phyloP scores from a whole-genome alignment of 805 yeast genomes.

The Blastobotrys parvus region DNA sequence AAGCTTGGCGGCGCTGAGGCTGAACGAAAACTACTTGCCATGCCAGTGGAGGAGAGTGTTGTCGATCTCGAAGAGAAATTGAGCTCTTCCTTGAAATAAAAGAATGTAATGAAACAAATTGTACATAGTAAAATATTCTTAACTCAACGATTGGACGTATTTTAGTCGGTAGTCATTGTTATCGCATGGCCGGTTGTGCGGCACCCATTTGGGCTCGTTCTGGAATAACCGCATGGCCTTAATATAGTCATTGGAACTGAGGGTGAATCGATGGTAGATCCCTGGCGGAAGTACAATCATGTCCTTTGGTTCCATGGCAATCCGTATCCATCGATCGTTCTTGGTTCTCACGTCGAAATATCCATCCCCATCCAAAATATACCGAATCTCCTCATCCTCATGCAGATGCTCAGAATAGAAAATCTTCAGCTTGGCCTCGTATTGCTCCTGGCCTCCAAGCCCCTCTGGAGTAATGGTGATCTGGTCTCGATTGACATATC shows the following conservation, averaged over 20 bases:
- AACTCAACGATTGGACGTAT: too few relatives aligned
- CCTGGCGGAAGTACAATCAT: constrained; percentile 71
- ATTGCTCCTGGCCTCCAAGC: constrained; percentile 56
- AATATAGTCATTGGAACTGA: constrained; percentile 54
- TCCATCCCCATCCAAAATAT: constrained; percentile 82
- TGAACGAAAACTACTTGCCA: constrained; percentile 8
- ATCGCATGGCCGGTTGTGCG: constrained; percentile 63
- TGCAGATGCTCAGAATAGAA: constrained; percentile 85
- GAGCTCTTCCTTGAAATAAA: constrained; percentile 5
- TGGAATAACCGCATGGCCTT: constrained; percentile 77
- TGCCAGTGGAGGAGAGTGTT: constrained; percentile 17
- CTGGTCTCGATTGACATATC: constrained; percentile 73
- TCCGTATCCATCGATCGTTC: constrained; percentile 68
- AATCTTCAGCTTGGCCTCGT: constrained; percentile 53
- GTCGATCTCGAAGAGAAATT: constrained; percentile 13
- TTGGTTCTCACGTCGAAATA: constrained; percentile 77
- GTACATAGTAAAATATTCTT: background rate
- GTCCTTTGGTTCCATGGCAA: constrained; percentile 56
- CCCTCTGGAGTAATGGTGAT: constrained; percentile 52
- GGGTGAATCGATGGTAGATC: constrained; percentile 86
- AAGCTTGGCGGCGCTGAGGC: constrained; percentile 57
- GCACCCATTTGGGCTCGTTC: constrained; percentile 96
- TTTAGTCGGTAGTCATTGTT: constrained; percentile 37
- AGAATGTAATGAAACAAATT: background rate
- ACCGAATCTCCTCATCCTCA: constrained; percentile 95